These are phyloP conservation scores for Rosa multiflora DNA, from an alignment of 306 rosid genomes.

Conservation along the genomic window DNA sequence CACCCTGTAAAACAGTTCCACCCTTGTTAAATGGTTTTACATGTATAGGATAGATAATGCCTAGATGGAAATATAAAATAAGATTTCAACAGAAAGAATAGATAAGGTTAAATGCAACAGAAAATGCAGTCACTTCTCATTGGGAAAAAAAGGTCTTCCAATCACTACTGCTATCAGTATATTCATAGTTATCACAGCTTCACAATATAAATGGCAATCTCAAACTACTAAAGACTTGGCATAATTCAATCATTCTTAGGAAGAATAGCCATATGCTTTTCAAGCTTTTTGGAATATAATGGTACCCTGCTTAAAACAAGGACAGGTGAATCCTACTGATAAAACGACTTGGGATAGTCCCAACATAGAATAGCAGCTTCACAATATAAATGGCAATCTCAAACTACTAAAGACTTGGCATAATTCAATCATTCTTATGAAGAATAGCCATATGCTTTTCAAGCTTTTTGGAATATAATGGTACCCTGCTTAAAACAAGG, in stretches of 20 bases:
- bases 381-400: not conserved
- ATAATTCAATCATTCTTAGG: not conserved
- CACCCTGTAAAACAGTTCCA: conserved; percentile 56
- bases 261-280: not conserved
- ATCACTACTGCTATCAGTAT: not conserved
- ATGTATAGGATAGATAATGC: not conserved
- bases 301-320: not conserved
- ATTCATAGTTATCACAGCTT: not conserved
- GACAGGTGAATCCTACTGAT: not conserved
- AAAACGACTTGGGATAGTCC: not conserved
- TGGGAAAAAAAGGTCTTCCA: not conserved
- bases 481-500: not conserved
- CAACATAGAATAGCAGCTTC: not conserved
- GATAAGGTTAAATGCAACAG: not conserved
- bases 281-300: not conserved
- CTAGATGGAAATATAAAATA: not conserved
- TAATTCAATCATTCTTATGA: not conserved
- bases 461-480: not conserved
- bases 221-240: too few relatives aligned
- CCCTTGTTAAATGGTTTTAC: not conserved
- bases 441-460: not conserved
- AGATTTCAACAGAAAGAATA: not conserved
- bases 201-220: not conserved
- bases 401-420: too few relatives aligned
- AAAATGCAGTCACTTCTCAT: not conserved